These are phyloP conservation scores for Serendipita indica DNA, from an alignment of 768 basidiomycete species.

Conservation along the genomic window DNA sequence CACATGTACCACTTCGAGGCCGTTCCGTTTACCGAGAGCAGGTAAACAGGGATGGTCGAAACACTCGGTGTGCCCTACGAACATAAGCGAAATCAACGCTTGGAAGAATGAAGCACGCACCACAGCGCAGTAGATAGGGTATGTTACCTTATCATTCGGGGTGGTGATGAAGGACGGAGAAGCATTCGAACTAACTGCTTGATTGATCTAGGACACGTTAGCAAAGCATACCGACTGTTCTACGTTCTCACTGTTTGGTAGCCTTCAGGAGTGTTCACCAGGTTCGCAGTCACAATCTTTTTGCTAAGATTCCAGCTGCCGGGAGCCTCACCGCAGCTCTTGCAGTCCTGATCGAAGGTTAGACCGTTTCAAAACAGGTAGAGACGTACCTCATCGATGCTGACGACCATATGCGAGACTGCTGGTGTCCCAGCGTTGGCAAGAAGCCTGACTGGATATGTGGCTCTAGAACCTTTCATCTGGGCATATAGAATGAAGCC, in stretches of 20 bases:
- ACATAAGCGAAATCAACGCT: not conserved
- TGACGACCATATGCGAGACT: not conserved
- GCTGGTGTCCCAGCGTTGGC: not conserved
- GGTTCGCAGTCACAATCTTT: not conserved
- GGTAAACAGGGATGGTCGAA: not conserved
- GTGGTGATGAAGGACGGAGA: not conserved
- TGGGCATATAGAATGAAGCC: too few relatives aligned
- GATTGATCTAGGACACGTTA: not conserved
- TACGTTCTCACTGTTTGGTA: too few relatives aligned
- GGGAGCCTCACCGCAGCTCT: not conserved
- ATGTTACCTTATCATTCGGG: not conserved
- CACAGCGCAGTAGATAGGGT: slow-evolving; percentile 3
- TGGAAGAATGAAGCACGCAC: not conserved
- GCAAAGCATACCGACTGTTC: too few relatives aligned
- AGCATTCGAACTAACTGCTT: not conserved
- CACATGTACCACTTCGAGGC: not conserved
- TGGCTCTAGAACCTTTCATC: not conserved
- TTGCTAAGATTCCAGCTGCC: not conserved
- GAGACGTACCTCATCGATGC: not conserved
- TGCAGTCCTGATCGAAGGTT: not conserved
- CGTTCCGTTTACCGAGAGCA: not conserved
- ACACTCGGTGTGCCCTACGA: too few relatives aligned
- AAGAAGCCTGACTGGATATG: not conserved
- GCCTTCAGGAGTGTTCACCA: not conserved
- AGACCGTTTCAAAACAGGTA: not conserved